Conservation (phyloP, 2,329 filamentous ascomycete species). For the Claviceps digitariae region DNA sequence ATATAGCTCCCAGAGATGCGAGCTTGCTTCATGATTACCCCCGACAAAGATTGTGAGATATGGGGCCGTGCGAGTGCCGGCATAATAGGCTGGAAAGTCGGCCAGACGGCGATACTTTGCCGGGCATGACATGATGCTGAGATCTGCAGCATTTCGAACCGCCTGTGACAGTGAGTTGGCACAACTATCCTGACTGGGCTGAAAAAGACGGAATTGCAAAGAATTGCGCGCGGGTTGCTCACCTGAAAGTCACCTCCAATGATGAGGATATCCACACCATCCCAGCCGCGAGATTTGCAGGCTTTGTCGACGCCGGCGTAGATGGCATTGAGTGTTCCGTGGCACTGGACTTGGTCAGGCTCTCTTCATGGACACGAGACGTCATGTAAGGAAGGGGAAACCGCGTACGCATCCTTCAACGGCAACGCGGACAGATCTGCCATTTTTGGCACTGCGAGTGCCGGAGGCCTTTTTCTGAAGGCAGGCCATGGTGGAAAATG, state of each 20-base stretch:
- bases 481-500: neutral
- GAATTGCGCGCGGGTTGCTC: too few relatives aligned
- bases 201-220: too few relatives aligned
- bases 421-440: conserved; percentile 65
- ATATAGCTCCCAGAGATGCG: conserved; percentile 81
- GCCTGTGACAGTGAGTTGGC: conserved; percentile 41
- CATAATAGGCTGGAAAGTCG: conserved; percentile 93
- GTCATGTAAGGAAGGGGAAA: neutral
- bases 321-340: conserved; percentile 83
- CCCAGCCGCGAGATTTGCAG: conserved; percentile 60
- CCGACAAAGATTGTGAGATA: conserved; percentile 87
- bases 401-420: conserved; percentile 70
- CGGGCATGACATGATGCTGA: conserved; percentile 82
- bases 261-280: conserved; percentile 74
- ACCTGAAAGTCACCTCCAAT: conserved; percentile 95
- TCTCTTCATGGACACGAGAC: neutral
- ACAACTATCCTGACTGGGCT: too few relatives aligned
- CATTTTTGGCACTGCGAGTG: conserved; percentile 24
- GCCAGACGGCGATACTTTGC: conserved; percentile 76
- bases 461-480: conserved; percentile 14
- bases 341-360: conserved; percentile 51
- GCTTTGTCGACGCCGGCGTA: conserved; percentile 64
- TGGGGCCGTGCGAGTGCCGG: conserved; percentile 60
- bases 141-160: conserved; percentile 74
- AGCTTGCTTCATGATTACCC: conserved; percentile 91